A percentile compares a stretch with the other conserved stretches of the same genome.
Conservation (phyloP, 805 yeast genomes). For the Saitoella complicata region DNA sequence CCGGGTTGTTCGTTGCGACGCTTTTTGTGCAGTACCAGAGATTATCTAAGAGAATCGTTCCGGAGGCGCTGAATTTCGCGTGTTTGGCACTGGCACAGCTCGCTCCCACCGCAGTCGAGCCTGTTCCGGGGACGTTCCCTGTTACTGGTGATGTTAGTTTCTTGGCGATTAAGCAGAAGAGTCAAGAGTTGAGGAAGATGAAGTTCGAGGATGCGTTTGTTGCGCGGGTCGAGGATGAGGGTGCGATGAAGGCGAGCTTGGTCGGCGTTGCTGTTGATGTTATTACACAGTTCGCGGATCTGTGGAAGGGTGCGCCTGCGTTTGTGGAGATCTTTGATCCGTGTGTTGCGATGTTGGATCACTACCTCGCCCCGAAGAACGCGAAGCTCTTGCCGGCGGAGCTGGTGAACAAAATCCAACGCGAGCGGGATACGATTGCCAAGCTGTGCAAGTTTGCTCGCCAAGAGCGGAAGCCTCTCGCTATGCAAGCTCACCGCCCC, state of each 20-base stretch:
- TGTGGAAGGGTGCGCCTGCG: slow-evolving; percentile 19
- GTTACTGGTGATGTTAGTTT: background rate
- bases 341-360: slow-evolving; percentile 5
- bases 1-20: slow-evolving; percentile 53
- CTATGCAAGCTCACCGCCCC: slow-evolving; percentile 70
- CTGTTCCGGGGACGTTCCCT: background rate
- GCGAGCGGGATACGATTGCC: slow-evolving; percentile 25
- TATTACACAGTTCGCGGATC: slow-evolving; percentile 11
- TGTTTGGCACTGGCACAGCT: slow-evolving; percentile 1
- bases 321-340: slow-evolving; percentile 18
- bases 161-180: background rate
- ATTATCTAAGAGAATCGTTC: slow-evolving; percentile 61
- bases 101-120: background rate
- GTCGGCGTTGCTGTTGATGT: slow-evolving; percentile 2
- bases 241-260: background rate
- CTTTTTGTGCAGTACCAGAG: slow-evolving; percentile 57
- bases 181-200: too few species aligned
- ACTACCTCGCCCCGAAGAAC: slow-evolving; percentile 1
- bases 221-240: background rate
- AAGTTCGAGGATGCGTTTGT: background rate
- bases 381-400: slow-evolving; percentile 1
- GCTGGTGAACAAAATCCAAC: background rate
- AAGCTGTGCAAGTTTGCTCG: slow-evolving; percentile 34
- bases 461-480: slow-evolving; percentile 49
- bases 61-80: slow-evolving; percentile 40